Base-by-base conservation (phyloP, 768 basidiomycete species). In the Suillus fuscotomentosus region DNA sequence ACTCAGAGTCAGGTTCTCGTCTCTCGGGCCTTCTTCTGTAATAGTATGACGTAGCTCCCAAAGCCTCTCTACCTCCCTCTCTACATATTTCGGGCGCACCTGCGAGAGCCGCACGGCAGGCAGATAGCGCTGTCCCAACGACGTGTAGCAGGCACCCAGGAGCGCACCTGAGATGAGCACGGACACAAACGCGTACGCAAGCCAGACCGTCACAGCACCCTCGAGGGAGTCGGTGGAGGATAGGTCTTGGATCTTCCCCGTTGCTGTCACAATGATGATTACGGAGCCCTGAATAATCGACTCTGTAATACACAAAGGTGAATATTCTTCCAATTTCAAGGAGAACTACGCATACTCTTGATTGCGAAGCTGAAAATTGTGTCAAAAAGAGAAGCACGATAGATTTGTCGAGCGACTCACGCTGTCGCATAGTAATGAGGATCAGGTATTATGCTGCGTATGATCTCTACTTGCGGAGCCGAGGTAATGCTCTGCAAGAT, bases 401-500 rank as follows among this genome's bases (percentile, higher is more conserved):
- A 24, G 2, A 24, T 24, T 24, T 24, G 24, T 24, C 2, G 24
- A 24, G 24, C 2, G 24, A 24, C 24, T 24, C 24, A 24, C 2
- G 24, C 24, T 24, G 24, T 24, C 2, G 24, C 24, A 24, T 24
- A 24, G 24, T 24, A 24, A 24, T 24, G 24, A 24, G 24, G 24
- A 24, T 24, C 24, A 24, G 24, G 24, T 24, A 24, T 2, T 24
- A 24, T 24, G 24, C 24, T 79, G 6, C 79, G 77, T 34, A 81
- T 70, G 47, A 81, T 79, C 66, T 81, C 79, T n/a, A 80, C 79
- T 71, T 80, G 78, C 1, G 78, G 76, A 8, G 78, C 77, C 4
- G 76, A 77, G 1, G 78, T 81, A 20, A 80, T 73, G 56, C 72
- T 69, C 75, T 80, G 67, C 13, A 48, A 53, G 36, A 54, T 24